phyloP scores from a whole-genome alignment of 1,284 basidiomycete genomes.

The Tilletia caries region DNA sequence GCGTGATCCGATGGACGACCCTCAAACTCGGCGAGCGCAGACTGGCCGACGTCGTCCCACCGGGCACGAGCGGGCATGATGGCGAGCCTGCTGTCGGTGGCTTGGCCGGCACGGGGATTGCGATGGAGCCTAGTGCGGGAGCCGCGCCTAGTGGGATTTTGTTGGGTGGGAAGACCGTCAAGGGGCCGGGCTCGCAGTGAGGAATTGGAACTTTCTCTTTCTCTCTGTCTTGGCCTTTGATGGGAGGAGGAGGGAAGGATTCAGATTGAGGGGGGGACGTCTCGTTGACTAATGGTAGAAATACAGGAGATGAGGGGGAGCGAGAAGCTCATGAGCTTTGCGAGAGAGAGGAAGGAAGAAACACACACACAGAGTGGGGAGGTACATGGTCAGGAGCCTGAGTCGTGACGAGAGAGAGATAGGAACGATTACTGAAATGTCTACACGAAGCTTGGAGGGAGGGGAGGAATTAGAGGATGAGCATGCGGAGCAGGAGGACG shows the following conservation, averaged over 20 bases:
- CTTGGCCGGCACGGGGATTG: neutral
- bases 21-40: constrained; percentile 70
- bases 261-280: neutral
- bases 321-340: too few relatives aligned
- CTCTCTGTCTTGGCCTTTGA: neutral
- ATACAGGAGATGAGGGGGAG: neutral
- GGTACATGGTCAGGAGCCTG: too few relatives aligned
- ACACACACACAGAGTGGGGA: too few relatives aligned
- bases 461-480: neutral
- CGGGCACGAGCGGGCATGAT: neutral
- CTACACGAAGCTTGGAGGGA: too few relatives aligned
- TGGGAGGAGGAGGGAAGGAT: neutral
- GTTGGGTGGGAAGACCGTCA: neutral
- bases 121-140: neutral
- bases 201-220: neutral
- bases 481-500: constrained; percentile 11
- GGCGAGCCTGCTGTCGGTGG: neutral
- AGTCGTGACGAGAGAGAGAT: too few relatives aligned
- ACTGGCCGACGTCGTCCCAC: constrained; percentile 54
- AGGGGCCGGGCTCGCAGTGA: neutral
- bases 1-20: constrained; percentile 76
- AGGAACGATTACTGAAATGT: too few relatives aligned
- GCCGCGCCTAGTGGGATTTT: neutral
- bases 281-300: neutral
- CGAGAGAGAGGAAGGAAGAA: neutral